A percentile compares a stretch with the other conserved stretches of the same genome.
Conservation (phyloP, 164 flowering plant species). For the Vitis amurensis region DNA sequence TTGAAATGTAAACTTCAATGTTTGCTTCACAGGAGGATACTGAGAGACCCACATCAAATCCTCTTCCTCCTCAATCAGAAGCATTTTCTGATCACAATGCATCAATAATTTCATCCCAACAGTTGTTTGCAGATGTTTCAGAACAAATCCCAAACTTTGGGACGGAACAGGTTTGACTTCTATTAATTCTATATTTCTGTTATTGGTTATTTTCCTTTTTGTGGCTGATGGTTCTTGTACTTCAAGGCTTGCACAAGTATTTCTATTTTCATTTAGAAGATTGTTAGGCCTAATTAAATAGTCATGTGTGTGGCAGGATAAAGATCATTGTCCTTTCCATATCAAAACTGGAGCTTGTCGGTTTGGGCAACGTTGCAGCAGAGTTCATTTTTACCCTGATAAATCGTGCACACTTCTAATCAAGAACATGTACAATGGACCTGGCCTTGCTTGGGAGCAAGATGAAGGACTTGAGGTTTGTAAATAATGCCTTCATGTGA, state of each 20-base stretch:
- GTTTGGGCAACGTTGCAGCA: conserved; percentile 89
- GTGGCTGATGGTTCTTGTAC: background rate
- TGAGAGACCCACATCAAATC: conserved; percentile 87
- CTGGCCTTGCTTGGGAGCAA: conserved; percentile 98
- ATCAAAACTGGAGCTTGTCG: conserved; percentile 95
- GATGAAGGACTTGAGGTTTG: conserved; percentile 99
- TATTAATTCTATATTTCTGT: background rate
- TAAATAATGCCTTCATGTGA: conserved; percentile 47
- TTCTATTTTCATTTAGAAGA: background rate
- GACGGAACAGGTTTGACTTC: conserved; percentile 74
- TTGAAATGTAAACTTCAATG: background rate
- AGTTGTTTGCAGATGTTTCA: conserved; percentile 65
- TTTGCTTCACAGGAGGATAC: conserved; percentile 66
- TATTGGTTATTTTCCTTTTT: background rate
- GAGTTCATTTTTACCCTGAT: conserved; percentile 95
- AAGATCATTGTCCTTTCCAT: conserved; percentile 97
- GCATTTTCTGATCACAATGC: conserved; percentile 57
- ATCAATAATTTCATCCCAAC: conserved; percentile 40
- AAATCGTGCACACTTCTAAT: conserved; percentile 87
- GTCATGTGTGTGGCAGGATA: conserved; percentile 58
- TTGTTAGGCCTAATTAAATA: too few species aligned
- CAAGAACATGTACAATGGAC: conserved; percentile 96
- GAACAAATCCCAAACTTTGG: conserved; percentile 90
- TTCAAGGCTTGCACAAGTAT: background rate
- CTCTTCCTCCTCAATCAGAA: conserved; percentile 94